Base-by-base conservation (phyloP, 495 filamentous ascomycete species). In the Friedmanniomyces endolithicus region DNA sequence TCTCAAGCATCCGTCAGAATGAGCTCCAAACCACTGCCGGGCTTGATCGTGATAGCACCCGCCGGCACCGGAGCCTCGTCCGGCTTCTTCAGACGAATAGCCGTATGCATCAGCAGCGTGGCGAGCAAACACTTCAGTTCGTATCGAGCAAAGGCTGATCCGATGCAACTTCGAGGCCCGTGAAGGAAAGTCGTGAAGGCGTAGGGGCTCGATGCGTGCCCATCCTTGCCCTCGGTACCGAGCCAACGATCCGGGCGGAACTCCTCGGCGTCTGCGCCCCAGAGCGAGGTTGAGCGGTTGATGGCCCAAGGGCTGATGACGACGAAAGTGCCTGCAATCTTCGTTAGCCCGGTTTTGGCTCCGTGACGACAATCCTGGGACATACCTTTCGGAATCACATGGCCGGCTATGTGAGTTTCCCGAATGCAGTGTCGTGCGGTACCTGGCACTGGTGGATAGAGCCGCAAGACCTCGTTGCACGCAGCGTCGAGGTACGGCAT, bases 401-500 rank as follows among this genome's bases (percentile, higher is more conserved):
- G 56, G 11, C 51, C 60, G 14, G n/a, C 20, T 14, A 80, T 62
- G 3, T 64, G 65, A 17, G 73, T 78, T 47, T 72, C 68, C 45
- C 71, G 72, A 27, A 72, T 58, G 7, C 74, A 60, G 60, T 72
- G 68, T 27, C 77, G 77, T 27, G 75, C 56, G 1, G 76, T 75
- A n/a, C 62, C 55, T 0, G 75, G 75, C 1, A 78, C 75, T 0
- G 75, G 75, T 1, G 77, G 74, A 53, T 61, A 66, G 17, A 71
- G 56, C 40, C 66, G 58, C 6, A 67, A 58, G 19, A 59, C 59
- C 56, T 66, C 64, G 52, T 66, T 66, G 61, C 74, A 76, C 31
- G 79, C 68, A 19, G 71, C 77, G 60, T 79, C 77, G 29, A 80
- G 71, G 4, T 73, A 64, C 6, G 77, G 75, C 6, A 79, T 67